phyloP scores from a whole-genome alignment of 2,329 filamentous ascomycete species.

The Curvularia eragrostidis region DNA sequence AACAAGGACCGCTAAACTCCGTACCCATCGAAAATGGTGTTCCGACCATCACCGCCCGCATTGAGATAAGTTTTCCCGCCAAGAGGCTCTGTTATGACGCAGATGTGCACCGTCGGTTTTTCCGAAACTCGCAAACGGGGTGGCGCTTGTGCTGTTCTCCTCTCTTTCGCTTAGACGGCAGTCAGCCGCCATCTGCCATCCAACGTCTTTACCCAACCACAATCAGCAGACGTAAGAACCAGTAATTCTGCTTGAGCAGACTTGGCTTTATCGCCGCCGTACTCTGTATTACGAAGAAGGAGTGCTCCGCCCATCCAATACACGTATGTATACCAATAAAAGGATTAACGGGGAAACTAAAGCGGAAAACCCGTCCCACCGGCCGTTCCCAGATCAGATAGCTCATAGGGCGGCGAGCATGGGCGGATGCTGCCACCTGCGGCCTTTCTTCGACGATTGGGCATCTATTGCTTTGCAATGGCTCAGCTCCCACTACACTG shows the following conservation, averaged over 20 bases:
- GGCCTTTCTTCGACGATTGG: not conserved
- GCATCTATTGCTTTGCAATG: not conserved
- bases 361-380: constrained; percentile 12
- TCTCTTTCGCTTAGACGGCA: not conserved
- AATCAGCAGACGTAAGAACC: not conserved
- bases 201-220: not conserved
- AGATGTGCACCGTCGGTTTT: constrained; percentile 12
- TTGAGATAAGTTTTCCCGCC: constrained; percentile 10
- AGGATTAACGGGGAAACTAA: constrained; percentile 14
- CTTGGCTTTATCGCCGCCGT: not conserved
- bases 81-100: constrained; percentile 19
- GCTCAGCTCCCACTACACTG: not conserved
- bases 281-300: constrained; percentile 8
- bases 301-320: constrained; percentile 12
- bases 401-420: not conserved
- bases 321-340: constrained; percentile 1
- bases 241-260: constrained; percentile 11
- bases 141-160: not conserved
- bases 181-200: not conserved
- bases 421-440: not conserved
- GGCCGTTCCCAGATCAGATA: constrained; percentile 5
- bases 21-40: constrained; percentile 4
- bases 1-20: constrained; percentile 7
- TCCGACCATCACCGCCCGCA: constrained; percentile 10
- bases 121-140: constrained; percentile 6